A percentile compares a stretch with the other conserved stretches of the same genome.
Conservation (phyloP, 371 early-diverging fungal genomes). For the Syncephalastrum racemosum region DNA sequence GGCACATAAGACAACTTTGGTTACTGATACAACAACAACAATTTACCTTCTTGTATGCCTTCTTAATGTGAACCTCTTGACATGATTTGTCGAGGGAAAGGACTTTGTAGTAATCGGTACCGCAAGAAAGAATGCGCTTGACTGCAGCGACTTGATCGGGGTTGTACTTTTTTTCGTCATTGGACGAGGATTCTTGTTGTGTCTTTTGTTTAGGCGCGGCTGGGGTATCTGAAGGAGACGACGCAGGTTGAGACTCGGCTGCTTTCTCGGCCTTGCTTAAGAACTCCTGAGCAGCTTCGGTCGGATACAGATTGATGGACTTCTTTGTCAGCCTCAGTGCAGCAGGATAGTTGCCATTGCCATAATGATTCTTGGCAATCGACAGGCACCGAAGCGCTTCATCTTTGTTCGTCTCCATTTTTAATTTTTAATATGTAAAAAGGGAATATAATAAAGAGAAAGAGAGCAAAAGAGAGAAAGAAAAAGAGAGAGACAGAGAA, state of each 20-base stretch:
- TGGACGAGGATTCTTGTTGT: conserved; percentile 5
- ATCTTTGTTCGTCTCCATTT: conserved; percentile 88
- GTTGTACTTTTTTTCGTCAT: conserved; percentile 64
- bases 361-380: conserved; percentile 72
- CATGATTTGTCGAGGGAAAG: conserved; percentile 84
- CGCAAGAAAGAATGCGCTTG: conserved; percentile 66
- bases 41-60: conserved; percentile 93
- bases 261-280: conserved; percentile 44
- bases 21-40: background rate
- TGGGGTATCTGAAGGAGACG: conserved; percentile 17
- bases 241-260: conserved; percentile 18
- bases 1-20: too few species aligned
- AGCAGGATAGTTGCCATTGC: conserved; percentile 57
- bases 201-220: conserved; percentile 13
- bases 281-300: conserved; percentile 64
- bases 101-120: conserved; percentile 86
- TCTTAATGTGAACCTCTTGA: conserved; percentile 88
- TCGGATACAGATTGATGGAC: conserved; percentile 76
- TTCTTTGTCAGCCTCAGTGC: conserved; percentile 86
- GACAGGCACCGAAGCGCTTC: conserved; percentile 80
- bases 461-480: too few species aligned
- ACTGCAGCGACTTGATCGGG: conserved; percentile 82
- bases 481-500: too few species aligned
- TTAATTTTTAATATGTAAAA: background rate
- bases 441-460: too few species aligned